A percentile compares a stretch with the other conserved stretches of the same genome.
Conservation (phyloP, 1,284 basidiomycete genomes). For the Fistulinella staudtii region DNA sequence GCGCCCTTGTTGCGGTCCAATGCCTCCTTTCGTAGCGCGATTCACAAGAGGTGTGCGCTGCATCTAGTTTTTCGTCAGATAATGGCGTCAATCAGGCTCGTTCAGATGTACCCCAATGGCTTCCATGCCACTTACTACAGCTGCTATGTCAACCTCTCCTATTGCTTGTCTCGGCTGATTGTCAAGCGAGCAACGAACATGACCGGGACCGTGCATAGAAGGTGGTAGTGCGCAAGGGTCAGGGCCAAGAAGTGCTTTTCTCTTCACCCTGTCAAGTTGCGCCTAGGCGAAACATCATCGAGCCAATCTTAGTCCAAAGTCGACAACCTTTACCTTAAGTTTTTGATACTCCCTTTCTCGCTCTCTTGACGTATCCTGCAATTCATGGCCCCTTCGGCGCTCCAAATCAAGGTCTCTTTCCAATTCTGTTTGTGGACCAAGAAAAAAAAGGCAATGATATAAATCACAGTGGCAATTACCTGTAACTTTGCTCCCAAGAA, state of each 20-base stretch:
- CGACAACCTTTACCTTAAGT: conserved; percentile 53
- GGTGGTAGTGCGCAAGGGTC: conserved; percentile 18
- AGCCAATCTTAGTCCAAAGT: conserved; percentile 36
- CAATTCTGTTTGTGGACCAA: conserved; percentile 45
- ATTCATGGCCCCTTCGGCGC: conserved; percentile 63
- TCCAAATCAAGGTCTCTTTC: conserved; percentile 78
- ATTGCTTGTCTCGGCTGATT: conserved; percentile 16
- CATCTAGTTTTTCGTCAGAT: conserved; percentile 41
- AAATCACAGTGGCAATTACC: conserved; percentile 37
- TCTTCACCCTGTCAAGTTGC: conserved; percentile 78
- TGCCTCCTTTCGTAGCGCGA: conserved; percentile 38
- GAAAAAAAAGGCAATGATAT: neutral
- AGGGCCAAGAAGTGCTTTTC: conserved; percentile 61
- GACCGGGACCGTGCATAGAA: conserved; percentile 10
- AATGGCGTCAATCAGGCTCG: neutral
- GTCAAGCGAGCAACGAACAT: conserved; percentile 19
- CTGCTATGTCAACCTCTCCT: conserved; percentile 45
- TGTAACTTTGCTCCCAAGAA: conserved; percentile 61
- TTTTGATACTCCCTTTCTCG: conserved; percentile 84
- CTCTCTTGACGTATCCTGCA: conserved; percentile 70
- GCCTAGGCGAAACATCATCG: conserved; percentile 44
- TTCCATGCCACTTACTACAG: conserved; percentile 68
- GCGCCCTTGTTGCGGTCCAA: conserved; percentile 31
- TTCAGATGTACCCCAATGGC: conserved; percentile 49
- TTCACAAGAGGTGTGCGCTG: conserved; percentile 68